phyloP scores from a whole-genome alignment of 2,329 filamentous ascomycete species.

The Endothia cerciana region DNA sequence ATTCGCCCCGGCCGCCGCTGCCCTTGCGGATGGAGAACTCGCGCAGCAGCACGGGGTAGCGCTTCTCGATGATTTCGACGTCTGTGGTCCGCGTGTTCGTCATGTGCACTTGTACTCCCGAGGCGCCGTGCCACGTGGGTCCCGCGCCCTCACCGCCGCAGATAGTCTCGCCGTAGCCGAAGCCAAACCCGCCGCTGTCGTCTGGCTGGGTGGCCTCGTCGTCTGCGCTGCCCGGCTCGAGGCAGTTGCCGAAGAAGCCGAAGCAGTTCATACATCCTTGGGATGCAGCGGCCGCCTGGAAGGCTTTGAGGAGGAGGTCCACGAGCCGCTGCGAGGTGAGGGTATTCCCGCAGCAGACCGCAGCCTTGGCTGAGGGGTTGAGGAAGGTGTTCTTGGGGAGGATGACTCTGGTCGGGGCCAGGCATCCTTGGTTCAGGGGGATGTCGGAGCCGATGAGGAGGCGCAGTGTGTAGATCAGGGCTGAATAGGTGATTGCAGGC shows the following conservation, averaged over 20 bases:
- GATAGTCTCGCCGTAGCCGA: constrained; percentile 33
- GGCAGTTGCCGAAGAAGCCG: constrained; percentile 35
- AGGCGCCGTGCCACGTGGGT: constrained; percentile 30
- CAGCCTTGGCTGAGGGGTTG: constrained; percentile 36
- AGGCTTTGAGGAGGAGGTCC: constrained; percentile 38
- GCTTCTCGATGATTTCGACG: constrained; percentile 33
- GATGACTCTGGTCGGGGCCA: constrained; percentile 34
- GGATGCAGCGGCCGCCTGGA: constrained; percentile 34
- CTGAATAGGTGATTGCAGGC: constrained; percentile 41
- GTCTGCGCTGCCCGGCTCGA: constrained; percentile 6
- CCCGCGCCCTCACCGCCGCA: constrained; percentile 33
- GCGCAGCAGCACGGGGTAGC: constrained; percentile 34
- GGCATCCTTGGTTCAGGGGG: constrained; percentile 39
- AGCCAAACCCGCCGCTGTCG: constrained; percentile 14
- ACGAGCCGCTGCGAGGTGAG: constrained; percentile 37
- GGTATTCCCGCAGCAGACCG: constrained; percentile 35
- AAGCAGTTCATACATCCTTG: constrained; percentile 38
- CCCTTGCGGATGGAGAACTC: constrained; percentile 32
- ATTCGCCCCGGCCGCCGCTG: constrained; percentile 31
- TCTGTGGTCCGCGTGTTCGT: constrained; percentile 34
- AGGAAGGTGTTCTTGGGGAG: constrained; percentile 36
- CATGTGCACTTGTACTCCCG: constrained; percentile 32
- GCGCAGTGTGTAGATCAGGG: constrained; percentile 39
- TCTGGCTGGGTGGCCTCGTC: not conserved
- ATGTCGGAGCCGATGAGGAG: constrained; percentile 37